These are phyloP conservation scores for Zygotorulaspora mrakii DNA, from an alignment of 1,139 yeast genomes.

Conservation along the genomic window DNA sequence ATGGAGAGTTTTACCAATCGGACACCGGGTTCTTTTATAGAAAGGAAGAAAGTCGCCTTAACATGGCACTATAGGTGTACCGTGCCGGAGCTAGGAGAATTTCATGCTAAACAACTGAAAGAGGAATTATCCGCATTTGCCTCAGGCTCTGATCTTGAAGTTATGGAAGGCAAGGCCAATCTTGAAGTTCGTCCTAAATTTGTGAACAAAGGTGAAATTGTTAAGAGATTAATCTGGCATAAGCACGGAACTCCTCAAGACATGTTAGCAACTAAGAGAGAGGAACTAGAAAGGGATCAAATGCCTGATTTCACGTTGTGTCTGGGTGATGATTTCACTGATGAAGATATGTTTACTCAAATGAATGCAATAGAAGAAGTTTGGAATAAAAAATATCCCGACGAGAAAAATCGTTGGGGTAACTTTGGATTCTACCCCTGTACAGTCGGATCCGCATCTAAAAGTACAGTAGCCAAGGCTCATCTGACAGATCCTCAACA, in stretches of 20 bases:
- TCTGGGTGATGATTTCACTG: constrained; percentile 93
- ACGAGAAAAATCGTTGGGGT: constrained; percentile 45
- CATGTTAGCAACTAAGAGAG: constrained; percentile 36
- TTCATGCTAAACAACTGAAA: constrained; percentile 74
- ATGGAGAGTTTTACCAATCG: constrained; percentile 73
- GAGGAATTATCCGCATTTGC: constrained; percentile 63
- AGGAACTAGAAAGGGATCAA: constrained; percentile 44
- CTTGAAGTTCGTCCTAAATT: constrained; percentile 92
- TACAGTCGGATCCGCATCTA: constrained; percentile 93
- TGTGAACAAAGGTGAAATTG: constrained; percentile 96
- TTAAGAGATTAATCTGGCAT: constrained; percentile 65
- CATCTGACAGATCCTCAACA: constrained; percentile 84
- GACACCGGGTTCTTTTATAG: constrained; percentile 88
- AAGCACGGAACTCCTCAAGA: constrained; percentile 48
- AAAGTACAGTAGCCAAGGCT: constrained; percentile 81
- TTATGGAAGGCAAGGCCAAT: constrained; percentile 97
- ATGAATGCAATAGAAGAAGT: constrained; percentile 55
- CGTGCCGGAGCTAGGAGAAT: constrained; percentile 87
- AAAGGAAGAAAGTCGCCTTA: constrained; percentile 84
- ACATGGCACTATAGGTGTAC: constrained; percentile 98
- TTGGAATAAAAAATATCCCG: constrained; percentile 38
- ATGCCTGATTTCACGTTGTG: constrained; percentile 83
- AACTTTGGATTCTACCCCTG: constrained; percentile 76
- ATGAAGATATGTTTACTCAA: constrained; percentile 92
- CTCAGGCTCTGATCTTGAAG: constrained; percentile 75